Conservation (phyloP, 2,329 filamentous ascomycete genomes). For the Aspergillus niger region DNA sequence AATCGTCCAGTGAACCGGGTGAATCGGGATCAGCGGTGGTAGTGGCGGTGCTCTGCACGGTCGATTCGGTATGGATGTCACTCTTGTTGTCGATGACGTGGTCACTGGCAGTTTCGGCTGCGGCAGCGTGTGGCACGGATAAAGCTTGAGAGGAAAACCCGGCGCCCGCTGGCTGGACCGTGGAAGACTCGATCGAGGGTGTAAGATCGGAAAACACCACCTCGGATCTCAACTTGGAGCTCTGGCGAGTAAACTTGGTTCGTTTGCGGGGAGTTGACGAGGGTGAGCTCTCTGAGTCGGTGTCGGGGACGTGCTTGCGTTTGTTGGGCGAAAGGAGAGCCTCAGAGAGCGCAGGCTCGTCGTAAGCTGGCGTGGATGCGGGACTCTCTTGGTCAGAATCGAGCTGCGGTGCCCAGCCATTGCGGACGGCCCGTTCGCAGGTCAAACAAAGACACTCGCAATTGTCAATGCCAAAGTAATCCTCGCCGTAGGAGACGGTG, state of each 20-base stretch:
- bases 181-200: constrained; percentile 24
- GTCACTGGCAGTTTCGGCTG: not conserved
- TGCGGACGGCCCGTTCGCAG: constrained; percentile 73
- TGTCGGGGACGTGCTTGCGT: constrained; percentile 29
- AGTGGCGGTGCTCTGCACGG: constrained; percentile 14
- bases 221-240: constrained; percentile 41
- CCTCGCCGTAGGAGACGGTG: constrained; percentile 92
- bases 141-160: not conserved
- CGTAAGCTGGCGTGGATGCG: constrained; percentile 35
- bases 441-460: constrained; percentile 91
- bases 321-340: constrained; percentile 27
- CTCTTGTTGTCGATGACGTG: not conserved
- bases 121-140: not conserved
- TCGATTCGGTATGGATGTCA: constrained; percentile 11
- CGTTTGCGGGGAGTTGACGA: constrained; percentile 36
- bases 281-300: constrained; percentile 29
- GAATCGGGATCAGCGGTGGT: constrained; percentile 29
- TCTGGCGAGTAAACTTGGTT: constrained; percentile 35
- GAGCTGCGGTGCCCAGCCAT: constrained; percentile 72
- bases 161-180: constrained; percentile 12
- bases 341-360: constrained; percentile 26
- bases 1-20: constrained; percentile 32
- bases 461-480: constrained; percentile 93
- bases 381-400: constrained; percentile 40
- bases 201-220: constrained; percentile 36